A percentile compares a stretch with the other conserved stretches of the same genome.
Evolutionary conservation across 2,329 filamentous ascomycete genomes (phyloP).

Genomic region (Ramularia endophylla): DNA sequence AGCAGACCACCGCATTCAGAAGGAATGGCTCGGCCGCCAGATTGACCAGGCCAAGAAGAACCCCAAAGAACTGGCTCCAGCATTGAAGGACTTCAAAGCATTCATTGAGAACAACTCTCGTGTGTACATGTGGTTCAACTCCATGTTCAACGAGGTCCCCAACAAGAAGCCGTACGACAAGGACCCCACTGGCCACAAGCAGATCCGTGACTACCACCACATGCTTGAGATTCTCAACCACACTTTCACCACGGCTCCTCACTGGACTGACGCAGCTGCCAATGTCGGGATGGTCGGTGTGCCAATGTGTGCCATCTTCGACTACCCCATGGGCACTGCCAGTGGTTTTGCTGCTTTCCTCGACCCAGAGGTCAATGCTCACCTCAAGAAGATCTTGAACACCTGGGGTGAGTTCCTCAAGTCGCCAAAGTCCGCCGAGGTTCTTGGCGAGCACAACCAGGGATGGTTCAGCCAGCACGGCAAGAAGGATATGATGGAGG

Average conservation of each 20-base stretch:
- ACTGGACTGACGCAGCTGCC: slow-evolving; percentile 36
- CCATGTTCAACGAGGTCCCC: slow-evolving; percentile 62
- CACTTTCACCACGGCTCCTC: slow-evolving; percentile 35
- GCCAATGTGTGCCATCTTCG: slow-evolving; percentile 53
- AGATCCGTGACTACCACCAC: slow-evolving; percentile 61
- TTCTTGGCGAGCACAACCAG: slow-evolving; percentile 31
- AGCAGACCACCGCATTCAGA: slow-evolving; percentile 56
- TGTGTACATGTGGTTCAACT: slow-evolving; percentile 57
- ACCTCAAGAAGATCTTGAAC: slow-evolving; percentile 48
- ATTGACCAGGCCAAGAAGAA: slow-evolving; percentile 51
- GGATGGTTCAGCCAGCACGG: slow-evolving; percentile 39
- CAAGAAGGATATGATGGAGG: slow-evolving; percentile 32
- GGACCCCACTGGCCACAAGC: slow-evolving; percentile 56
- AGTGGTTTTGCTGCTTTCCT: slow-evolving; percentile 52
- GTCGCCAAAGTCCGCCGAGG: slow-evolving; percentile 32
- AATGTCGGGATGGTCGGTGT: slow-evolving; percentile 46
- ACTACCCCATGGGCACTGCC: slow-evolving; percentile 54
- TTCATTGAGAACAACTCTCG: slow-evolving; percentile 60
- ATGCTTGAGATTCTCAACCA: slow-evolving; percentile 64
- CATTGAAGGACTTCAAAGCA: slow-evolving; percentile 58
- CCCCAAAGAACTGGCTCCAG: slow-evolving; percentile 50
- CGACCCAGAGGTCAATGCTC: slow-evolving; percentile 46
- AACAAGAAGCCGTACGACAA: slow-evolving; percentile 52
- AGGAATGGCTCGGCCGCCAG: slow-evolving; percentile 55
- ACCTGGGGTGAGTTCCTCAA: slow-evolving; percentile 39